phyloP scores from a whole-genome alignment of 164 flowering plant genomes.

The Umbellularia californica region DNA sequence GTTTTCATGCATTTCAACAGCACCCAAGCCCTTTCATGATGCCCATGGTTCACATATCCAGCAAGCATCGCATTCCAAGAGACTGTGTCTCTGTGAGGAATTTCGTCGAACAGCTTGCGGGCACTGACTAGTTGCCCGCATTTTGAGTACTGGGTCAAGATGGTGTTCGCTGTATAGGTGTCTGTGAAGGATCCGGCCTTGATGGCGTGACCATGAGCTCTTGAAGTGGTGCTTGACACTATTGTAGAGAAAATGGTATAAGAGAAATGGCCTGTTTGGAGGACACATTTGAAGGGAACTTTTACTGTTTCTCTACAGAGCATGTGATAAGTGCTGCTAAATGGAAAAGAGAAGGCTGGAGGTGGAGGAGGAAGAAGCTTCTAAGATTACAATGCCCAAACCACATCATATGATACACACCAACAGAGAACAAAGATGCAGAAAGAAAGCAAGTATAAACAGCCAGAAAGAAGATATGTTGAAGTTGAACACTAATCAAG shows the following conservation, averaged over 20 bases:
- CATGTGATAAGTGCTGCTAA: neutral
- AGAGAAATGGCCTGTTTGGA: neutral
- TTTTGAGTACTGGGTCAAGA: slow-evolving; percentile 42
- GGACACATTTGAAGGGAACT: neutral
- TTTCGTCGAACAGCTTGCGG: slow-evolving; percentile 62
- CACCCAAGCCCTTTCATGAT: slow-evolving; percentile 32
- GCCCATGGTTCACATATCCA: slow-evolving; percentile 46
- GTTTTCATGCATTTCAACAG: slow-evolving; percentile 42
- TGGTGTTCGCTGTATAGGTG: slow-evolving; percentile 46
- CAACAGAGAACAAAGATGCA: too few relatives aligned
- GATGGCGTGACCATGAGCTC: slow-evolving; percentile 39
- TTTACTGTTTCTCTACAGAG: neutral
- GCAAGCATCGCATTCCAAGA: slow-evolving; percentile 83
- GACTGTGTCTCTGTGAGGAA: slow-evolving; percentile 59
- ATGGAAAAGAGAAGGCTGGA: neutral
- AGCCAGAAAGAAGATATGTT: too few relatives aligned
- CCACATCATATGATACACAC: too few relatives aligned
- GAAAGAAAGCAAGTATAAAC: too few relatives aligned
- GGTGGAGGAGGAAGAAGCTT: too few relatives aligned
- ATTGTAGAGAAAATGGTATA: neutral
- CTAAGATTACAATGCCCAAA: too few relatives aligned
- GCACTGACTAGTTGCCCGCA: slow-evolving; percentile 37
- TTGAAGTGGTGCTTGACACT: slow-evolving; percentile 13
- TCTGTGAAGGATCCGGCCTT: slow-evolving; percentile 38
- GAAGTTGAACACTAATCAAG: too few relatives aligned